Conservation (phyloP, 306 rosid species). For the Medicago lupulina region DNA sequence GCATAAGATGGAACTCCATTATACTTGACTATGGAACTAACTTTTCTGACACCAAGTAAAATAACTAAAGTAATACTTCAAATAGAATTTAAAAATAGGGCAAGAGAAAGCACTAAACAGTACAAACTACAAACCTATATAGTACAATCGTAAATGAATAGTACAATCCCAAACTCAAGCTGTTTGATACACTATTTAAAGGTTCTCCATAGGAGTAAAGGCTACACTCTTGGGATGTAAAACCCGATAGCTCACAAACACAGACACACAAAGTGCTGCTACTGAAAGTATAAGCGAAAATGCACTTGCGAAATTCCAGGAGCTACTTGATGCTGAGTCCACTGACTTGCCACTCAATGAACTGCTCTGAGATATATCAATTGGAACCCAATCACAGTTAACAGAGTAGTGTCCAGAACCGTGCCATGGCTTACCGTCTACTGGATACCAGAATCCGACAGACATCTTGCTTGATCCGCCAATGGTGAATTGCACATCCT, state of each 20-base stretch:
- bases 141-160: slow-evolving; percentile 53
- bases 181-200: slow-evolving; percentile 53
- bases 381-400: slow-evolving; percentile 85
- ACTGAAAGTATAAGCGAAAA: slow-evolving; percentile 87
- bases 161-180: slow-evolving; percentile 51
- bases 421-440: slow-evolving; percentile 81
- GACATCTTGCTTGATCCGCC: slow-evolving; percentile 86
- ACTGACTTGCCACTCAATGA: slow-evolving; percentile 40
- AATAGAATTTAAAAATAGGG: slow-evolving; percentile 44
- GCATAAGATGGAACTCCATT: slow-evolving; percentile 39
- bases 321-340: slow-evolving; percentile 48
- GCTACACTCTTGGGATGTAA: slow-evolving; percentile 51
- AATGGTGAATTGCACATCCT: slow-evolving; percentile 90
- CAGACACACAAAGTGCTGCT: slow-evolving; percentile 81
- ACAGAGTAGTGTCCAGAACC: slow-evolving; percentile 91
- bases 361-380: slow-evolving; percentile 65
- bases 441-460: slow-evolving; percentile 93
- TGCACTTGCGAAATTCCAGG: slow-evolving; percentile 66
- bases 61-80: slow-evolving; percentile 50
- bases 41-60: slow-evolving; percentile 42
- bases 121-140: slow-evolving; percentile 55
- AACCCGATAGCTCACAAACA: slow-evolving; percentile 69
- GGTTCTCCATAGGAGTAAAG: slow-evolving; percentile 73
- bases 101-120: slow-evolving; percentile 52
- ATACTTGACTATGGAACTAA: slow-evolving; percentile 37